These are phyloP conservation scores for Euphorbia neoarborescens DNA, from an alignment of 441 rosid genomes.

Conservation along the genomic window DNA sequence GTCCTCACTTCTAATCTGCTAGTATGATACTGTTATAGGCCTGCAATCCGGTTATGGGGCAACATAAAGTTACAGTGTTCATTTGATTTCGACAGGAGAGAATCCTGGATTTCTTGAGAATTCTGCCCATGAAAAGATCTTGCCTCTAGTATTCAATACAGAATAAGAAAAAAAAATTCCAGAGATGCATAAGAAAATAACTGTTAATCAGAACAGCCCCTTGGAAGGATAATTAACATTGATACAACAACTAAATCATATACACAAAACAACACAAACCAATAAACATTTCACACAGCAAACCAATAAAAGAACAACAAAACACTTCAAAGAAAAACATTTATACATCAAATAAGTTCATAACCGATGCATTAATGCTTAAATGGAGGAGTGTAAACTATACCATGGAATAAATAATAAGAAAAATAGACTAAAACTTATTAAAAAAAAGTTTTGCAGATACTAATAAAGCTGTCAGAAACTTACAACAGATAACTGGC, in stretches of 20 bases:
- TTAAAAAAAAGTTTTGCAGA: background rate
- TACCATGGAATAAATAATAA: background rate
- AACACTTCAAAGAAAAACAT: background rate
- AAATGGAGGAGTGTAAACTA: background rate
- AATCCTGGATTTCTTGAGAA: background rate
- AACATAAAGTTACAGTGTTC: background rate
- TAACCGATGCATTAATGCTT: background rate
- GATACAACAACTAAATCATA: background rate
- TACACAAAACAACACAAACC: background rate
- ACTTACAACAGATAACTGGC: constrained; percentile 65
- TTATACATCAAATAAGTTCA: background rate
- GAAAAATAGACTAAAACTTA: too few species aligned
- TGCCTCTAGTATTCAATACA: background rate
- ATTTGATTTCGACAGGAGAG: background rate
- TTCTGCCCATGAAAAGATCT: background rate
- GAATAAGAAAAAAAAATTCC: too few species aligned
- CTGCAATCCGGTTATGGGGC: background rate
- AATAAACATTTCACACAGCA: background rate
- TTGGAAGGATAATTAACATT: background rate
- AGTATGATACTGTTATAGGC: background rate
- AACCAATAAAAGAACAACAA: background rate
- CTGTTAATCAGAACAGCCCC: background rate
- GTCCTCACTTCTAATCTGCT: background rate
- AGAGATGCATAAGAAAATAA: background rate
- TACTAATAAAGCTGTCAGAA: constrained; percentile 9